Evolutionary conservation across 495 filamentous ascomycete species (phyloP).

Genomic region (Rhizodiscina lignyota): DNA sequence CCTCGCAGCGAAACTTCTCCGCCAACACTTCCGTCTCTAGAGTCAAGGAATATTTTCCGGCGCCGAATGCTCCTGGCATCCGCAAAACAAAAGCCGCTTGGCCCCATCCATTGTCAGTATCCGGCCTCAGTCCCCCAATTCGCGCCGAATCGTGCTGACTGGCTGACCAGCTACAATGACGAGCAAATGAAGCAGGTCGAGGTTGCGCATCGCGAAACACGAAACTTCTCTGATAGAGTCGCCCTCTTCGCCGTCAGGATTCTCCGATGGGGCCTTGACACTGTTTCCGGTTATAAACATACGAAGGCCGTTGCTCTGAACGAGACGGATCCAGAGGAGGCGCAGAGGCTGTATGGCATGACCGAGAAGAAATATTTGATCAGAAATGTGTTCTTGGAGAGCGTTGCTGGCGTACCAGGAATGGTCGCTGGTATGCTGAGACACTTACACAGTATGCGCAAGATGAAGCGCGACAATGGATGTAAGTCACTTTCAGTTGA

Average conservation of each 20-base stretch:
- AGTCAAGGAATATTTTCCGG: conserved; percentile 25
- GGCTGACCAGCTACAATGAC: conserved; percentile 33
- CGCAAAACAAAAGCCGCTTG: conserved; percentile 36
- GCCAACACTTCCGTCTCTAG: conserved; percentile 6
- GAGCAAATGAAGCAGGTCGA: conserved; percentile 45
- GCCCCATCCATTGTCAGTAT: conserved; percentile 48
- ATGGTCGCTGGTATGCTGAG: conserved; percentile 94
- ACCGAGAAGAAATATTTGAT: conserved; percentile 62
- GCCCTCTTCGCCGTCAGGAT: conserved; percentile 45
- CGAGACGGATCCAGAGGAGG: conserved; percentile 21
- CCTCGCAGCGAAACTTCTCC: conserved; percentile 13
- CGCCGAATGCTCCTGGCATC: conserved; percentile 16
- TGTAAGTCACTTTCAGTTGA: conserved; percentile 34
- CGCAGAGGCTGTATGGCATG: conserved; percentile 40
- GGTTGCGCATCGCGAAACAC: conserved; percentile 50
- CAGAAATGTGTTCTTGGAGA: conserved; percentile 84
- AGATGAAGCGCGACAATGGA: conserved; percentile 84
- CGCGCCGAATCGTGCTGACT: conserved; percentile 17
- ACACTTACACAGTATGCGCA: conserved; percentile 66
- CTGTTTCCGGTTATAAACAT: conserved; percentile 57
- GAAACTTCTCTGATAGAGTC: conserved; percentile 49
- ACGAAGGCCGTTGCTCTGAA: conserved; percentile 30
- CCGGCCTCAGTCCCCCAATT: conserved; percentile 22
- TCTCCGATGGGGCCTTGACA: conserved; percentile 50
- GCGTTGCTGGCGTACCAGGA: conserved; percentile 84